Conservation (phyloP, 1,284 basidiomycete genomes). For the Bondarzewia mesenterica region DNA sequence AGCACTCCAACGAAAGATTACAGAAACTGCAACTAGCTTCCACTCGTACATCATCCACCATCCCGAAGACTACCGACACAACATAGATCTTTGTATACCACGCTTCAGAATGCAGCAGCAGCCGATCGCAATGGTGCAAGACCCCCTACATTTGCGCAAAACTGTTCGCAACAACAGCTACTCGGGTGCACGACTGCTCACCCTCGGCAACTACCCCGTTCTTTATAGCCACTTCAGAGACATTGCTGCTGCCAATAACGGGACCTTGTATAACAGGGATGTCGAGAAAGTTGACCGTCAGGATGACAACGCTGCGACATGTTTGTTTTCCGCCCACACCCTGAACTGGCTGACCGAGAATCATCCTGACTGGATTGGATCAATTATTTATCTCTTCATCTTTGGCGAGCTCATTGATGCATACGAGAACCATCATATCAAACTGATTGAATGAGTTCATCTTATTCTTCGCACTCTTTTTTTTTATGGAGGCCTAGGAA, state of each 20-base stretch:
- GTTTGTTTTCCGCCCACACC: slow-evolving; percentile 16
- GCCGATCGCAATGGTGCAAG: slow-evolving; percentile 18
- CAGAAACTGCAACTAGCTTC: background rate
- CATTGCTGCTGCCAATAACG: background rate
- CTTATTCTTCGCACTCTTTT: slow-evolving; percentile 25
- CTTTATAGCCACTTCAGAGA: slow-evolving; percentile 13
- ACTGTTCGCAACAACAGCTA: slow-evolving; percentile 25
- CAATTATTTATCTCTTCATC: slow-evolving; percentile 18
- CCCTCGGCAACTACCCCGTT: slow-evolving; percentile 17
- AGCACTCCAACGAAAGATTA: slow-evolving; percentile 8
- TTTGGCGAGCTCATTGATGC: slow-evolving; percentile 19
- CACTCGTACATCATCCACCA: too few species aligned
- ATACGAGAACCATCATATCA: slow-evolving; percentile 15
- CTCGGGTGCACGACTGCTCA: slow-evolving; percentile 20
- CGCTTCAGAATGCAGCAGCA: too few species aligned
- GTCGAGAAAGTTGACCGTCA: slow-evolving; percentile 29
- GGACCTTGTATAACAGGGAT: slow-evolving; percentile 24
- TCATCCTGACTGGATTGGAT: slow-evolving; percentile 9
- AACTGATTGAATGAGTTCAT: slow-evolving; percentile 20
- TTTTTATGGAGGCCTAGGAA: slow-evolving; percentile 30
- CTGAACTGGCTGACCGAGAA: slow-evolving; percentile 9
- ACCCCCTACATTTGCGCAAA: slow-evolving; percentile 26
- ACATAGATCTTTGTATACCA: too few species aligned
- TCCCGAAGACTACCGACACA: too few species aligned
- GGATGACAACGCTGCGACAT: slow-evolving; percentile 32